Evolutionary conservation across 176 grass and related monocot genomes (phyloP).

Genomic region (Chloris gayana): DNA sequence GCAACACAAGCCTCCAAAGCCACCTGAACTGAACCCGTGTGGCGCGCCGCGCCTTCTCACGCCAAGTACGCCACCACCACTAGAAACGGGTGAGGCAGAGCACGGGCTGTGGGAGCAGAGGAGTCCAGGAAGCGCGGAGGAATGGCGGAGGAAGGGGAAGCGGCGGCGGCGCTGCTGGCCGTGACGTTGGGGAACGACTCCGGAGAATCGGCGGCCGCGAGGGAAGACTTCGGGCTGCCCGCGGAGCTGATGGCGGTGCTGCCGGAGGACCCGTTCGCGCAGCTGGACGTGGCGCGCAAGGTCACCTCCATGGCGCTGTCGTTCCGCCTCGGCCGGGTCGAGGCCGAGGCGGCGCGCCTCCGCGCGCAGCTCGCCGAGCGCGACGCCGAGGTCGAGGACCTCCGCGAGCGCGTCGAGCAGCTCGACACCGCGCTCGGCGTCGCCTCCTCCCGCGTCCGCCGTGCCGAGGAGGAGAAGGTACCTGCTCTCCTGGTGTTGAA

Average conservation of each 20-base stretch:
- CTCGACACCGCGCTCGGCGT: constrained; percentile 65
- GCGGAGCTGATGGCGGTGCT: constrained; percentile 67
- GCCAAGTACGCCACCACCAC: constrained; percentile 44
- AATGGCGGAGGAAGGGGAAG: constrained; percentile 24
- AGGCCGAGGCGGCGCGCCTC: constrained; percentile 61
- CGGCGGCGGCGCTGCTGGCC: neutral
- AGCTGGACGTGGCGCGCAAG: constrained; percentile 91
- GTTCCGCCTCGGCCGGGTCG: constrained; percentile 60
- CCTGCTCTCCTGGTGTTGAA: neutral
- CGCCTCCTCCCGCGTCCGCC: constrained; percentile 54
- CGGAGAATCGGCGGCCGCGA: constrained; percentile 18
- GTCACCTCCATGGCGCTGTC: constrained; percentile 92
- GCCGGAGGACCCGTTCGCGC: constrained; percentile 84
- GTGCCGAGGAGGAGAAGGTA: constrained; percentile 76
- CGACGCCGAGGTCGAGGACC: constrained; percentile 71
- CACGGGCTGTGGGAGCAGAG: neutral
- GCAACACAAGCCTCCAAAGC: constrained; percentile 46
- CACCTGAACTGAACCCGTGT: constrained; percentile 20
- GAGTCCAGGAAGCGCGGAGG: constrained; percentile 16
- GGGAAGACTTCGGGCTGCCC: constrained; percentile 61
- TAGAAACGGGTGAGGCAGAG: neutral
- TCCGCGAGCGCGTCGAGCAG: constrained; percentile 70
- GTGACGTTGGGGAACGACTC: constrained; percentile 20
- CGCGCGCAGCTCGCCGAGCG: constrained; percentile 57
- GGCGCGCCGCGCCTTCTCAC: constrained; percentile 7